phyloP scores from a whole-genome alignment of 2,329 filamentous ascomycete genomes.

The Scleromitrula shiraiana region DNA sequence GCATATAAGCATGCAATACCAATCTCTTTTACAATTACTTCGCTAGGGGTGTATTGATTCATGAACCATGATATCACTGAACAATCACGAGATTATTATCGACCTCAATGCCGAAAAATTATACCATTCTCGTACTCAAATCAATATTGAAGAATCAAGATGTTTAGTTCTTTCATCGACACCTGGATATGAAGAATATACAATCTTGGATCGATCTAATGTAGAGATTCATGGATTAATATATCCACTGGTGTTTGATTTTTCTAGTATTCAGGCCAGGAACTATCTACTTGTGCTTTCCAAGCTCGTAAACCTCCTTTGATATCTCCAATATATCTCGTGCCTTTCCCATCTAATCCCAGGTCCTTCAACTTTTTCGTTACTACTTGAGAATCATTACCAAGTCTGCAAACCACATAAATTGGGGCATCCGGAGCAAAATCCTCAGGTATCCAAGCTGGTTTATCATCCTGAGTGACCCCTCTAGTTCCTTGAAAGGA shows the following conservation, averaged over 20 bases:
- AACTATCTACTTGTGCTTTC: slow-evolving; percentile 57
- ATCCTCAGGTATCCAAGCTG: slow-evolving; percentile 34
- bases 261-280: slow-evolving; percentile 47
- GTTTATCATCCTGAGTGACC: slow-evolving; percentile 11
- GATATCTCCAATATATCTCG: slow-evolving; percentile 61
- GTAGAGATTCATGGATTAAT: too few relatives aligned
- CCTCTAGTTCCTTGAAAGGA: slow-evolving; percentile 31
- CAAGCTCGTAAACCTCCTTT: slow-evolving; percentile 64
- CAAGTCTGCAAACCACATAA: slow-evolving; percentile 65
- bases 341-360: slow-evolving; percentile 39
- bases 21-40: not conserved
- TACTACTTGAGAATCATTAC: slow-evolving; percentile 71
- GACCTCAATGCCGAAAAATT: too few relatives aligned
- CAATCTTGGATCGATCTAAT: too few relatives aligned
- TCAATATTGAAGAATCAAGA: too few relatives aligned
- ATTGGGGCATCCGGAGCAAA: slow-evolving; percentile 44
- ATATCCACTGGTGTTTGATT: too few relatives aligned
- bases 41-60: too few relatives aligned
- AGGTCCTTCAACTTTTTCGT: slow-evolving; percentile 54
- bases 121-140: too few relatives aligned
- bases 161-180: too few relatives aligned
- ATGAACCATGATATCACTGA: too few relatives aligned
- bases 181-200: too few relatives aligned
- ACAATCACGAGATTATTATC: too few relatives aligned
- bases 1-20: slow-evolving; percentile 6